phyloP scores from a whole-genome alignment of 441 rosid genomes.

The Erodium trifolium region DNA sequence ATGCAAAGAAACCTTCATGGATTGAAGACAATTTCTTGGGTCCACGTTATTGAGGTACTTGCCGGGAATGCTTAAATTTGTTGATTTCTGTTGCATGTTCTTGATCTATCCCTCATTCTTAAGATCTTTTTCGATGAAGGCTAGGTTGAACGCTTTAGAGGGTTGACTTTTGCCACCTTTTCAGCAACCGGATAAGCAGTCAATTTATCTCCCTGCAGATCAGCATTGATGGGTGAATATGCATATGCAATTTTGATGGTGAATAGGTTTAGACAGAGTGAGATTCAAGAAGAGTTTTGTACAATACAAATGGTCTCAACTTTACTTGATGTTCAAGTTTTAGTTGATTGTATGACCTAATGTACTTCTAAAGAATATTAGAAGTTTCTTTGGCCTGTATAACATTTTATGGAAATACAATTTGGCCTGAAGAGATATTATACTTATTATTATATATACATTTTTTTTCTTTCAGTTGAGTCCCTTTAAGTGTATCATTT shows the following conservation, averaged over 20 bases:
- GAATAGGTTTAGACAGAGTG: neutral
- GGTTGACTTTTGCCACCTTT: neutral
- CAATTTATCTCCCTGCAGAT: neutral
- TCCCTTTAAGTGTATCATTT: too few relatives aligned
- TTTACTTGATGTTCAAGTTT: neutral
- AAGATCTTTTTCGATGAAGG: neutral
- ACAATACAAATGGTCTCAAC: neutral
- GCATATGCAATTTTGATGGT: neutral
- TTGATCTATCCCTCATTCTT: neutral
- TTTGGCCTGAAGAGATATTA: neutral
- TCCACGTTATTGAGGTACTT: conserved; percentile 19
- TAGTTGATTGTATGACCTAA: neutral
- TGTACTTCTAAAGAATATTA: neutral
- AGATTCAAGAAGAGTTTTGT: neutral
- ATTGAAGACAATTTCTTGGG: conserved; percentile 36
- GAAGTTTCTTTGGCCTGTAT: neutral
- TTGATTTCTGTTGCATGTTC: neutral
- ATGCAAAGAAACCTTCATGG: conserved; percentile 77
- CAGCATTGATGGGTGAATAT: neutral
- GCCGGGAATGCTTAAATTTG: too few relatives aligned
- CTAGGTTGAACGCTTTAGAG: neutral
- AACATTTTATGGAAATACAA: neutral
- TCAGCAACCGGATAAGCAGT: neutral
- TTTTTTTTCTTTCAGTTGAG: too few relatives aligned
- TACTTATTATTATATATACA: too few relatives aligned